Percentiles rank a stretch among this genome's conserved stretches.
These are phyloP conservation scores for Podila epigama DNA, from an alignment of 192 early-diverging fungal species.

Conservation along the genomic window DNA sequence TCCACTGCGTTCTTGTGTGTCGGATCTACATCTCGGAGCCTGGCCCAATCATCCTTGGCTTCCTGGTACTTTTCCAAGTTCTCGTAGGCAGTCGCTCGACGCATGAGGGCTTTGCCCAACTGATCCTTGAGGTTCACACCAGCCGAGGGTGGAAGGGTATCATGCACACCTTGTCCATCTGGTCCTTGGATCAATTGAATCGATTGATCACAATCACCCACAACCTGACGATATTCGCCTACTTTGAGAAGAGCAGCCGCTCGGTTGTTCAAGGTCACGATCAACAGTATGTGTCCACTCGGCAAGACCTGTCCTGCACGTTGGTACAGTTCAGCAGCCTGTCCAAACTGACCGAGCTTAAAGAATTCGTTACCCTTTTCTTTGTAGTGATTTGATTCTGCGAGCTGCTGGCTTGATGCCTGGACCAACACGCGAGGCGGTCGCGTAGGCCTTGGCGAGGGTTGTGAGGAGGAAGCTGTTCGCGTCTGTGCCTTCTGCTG, in stretches of 20 bases:
- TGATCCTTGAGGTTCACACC: slow-evolving; percentile 62
- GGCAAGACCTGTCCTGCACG: slow-evolving; percentile 59
- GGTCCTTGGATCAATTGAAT: slow-evolving; percentile 49
- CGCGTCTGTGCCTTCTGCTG: no score
- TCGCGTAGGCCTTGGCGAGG: slow-evolving; percentile 31
- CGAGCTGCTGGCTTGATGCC: slow-evolving; percentile 51
- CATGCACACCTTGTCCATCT: slow-evolving; percentile 24
- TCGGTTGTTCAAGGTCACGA: slow-evolving; percentile 84
- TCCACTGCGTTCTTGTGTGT: slow-evolving; percentile 41
- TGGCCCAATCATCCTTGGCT: slow-evolving; percentile 69
- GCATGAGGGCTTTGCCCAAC: slow-evolving; percentile 74
- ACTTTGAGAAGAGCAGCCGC: slow-evolving; percentile 83
- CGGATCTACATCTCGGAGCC: slow-evolving; percentile 48
- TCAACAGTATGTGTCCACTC: slow-evolving; percentile 62
- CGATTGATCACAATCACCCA: slow-evolving; percentile 71
- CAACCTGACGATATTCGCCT: slow-evolving; percentile 77
- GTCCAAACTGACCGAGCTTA: slow-evolving; percentile 90
- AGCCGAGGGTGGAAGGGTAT: slow-evolving; percentile 28
- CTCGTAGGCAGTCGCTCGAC: slow-evolving; percentile 84
- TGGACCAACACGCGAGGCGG: slow-evolving; percentile 49
- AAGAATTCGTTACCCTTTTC: slow-evolving; percentile 81
- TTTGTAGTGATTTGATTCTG: slow-evolving; percentile 54
- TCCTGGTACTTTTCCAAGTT: slow-evolving; percentile 79
- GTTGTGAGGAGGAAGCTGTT: slow-evolving; percentile 14
- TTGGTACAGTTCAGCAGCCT: slow-evolving; percentile 78